These are phyloP conservation scores for Kalaharituber pfeilii DNA, from an alignment of 2,329 filamentous ascomycete species.

Conservation along the genomic window DNA sequence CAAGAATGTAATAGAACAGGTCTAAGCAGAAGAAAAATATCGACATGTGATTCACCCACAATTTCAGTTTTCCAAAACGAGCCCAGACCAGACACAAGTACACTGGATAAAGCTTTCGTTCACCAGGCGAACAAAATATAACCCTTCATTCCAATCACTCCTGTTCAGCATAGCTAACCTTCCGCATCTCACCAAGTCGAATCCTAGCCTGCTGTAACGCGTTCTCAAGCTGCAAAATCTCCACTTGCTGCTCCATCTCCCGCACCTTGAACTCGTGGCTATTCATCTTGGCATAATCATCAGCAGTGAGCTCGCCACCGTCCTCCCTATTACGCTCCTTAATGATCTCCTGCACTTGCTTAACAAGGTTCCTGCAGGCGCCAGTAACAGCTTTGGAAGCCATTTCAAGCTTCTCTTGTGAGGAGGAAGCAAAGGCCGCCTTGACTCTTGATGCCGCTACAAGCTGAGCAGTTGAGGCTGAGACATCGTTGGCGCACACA, in stretches of 20 bases:
- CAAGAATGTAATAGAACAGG: no score
- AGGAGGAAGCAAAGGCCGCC: constrained; percentile 95
- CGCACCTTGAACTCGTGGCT: constrained; percentile 95
- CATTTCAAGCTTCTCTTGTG: constrained; percentile 74
- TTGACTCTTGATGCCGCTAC: constrained; percentile 92
- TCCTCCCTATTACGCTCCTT: constrained; percentile 67
- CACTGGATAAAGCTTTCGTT: no score
- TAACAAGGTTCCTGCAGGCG: constrained; percentile 71
- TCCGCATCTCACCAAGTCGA: constrained; percentile 89
- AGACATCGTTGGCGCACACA: constrained; percentile 45
- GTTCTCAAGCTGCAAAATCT: constrained; percentile 93
- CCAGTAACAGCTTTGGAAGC: constrained; percentile 84
- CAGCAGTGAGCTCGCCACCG: constrained; percentile 37
- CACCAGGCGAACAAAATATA: no score
- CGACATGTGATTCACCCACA: no score
- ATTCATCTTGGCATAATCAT: constrained; percentile 77
- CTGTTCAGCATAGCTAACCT: constrained; percentile 83
- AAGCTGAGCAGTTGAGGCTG: constrained; percentile 86
- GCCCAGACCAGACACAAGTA: no score
- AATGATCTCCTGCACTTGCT: constrained; percentile 90
- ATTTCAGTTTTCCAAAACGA: no score
- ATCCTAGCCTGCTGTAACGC: constrained; percentile 59
- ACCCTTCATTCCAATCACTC: no score
- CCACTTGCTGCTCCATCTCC: constrained; percentile 99
- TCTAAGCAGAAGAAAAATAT: no score